Evolutionary conservation across 208 protist genomes (phyloP), one percentile per base, ranked within the genome.

Genomic region (Leishmania aethiopica): DNA sequence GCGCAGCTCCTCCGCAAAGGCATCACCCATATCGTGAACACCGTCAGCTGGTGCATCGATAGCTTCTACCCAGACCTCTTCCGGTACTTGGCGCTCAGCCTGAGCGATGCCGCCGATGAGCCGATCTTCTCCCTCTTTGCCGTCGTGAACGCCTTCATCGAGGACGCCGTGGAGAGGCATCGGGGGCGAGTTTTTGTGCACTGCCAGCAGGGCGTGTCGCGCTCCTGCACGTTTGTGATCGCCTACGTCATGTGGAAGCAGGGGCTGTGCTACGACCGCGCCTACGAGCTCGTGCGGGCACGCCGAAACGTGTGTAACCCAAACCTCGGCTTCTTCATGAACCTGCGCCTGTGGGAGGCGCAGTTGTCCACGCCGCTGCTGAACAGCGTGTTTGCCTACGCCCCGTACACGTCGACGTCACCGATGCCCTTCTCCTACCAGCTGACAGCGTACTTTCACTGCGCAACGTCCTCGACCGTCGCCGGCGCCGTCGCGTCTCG

Each of bases 161-260:
- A 98, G 77, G 75, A 92, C 55, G 89, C 88, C 51, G 84, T 87
- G 42, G 32, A 88, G 81, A 35, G 25, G 47, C 57, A 77, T 47
- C 55, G 71, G 10, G 97, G 97, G 0, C 94, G 92, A 40, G 90
- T 96, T 35, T 97, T 98, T 66, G 91, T 99, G 53, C 98, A 99
- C 86, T 99, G 98, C 82, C 96, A 99, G 69, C 97, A 99, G 80
- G 97, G 97, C 75, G 96, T 98, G 28, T 98, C 95, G 4, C 95
- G 96, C 40, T 96, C 93, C 13, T 97, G 91, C 84, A 94, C 95
- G 3, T 93, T 98, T 74, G 88, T 98, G 11, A 97, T 99, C 82
- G 91, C 93, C 22, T 98, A 97, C 84, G 75, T 98, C 19, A 99
- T 99, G 96, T 98, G 94, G 95, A 83, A 92, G 75, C 42, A 91